A percentile compares a stretch with the other conserved stretches of the same genome.
Evolutionary conservation across 441 rosid species (phyloP).

Genomic region (Manihot esculenta): DNA sequence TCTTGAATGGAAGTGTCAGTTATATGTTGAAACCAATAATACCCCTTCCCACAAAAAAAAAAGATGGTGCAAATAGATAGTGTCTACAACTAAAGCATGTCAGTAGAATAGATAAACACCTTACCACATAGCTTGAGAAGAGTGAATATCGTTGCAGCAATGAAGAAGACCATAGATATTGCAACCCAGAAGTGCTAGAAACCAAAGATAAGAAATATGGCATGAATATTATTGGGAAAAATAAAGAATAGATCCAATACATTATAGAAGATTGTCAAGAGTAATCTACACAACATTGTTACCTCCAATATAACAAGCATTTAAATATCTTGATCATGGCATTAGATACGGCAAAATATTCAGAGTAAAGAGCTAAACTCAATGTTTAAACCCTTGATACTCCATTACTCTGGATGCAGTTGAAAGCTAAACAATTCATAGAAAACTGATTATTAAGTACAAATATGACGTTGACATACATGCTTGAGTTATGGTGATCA

Average conservation of each 20-base stretch:
- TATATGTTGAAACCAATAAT: background rate
- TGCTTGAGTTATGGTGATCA: too few relatives aligned
- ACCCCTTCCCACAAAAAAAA: background rate
- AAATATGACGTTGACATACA: too few relatives aligned
- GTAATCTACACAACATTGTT: too few relatives aligned
- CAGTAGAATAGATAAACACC: constrained; percentile 15
- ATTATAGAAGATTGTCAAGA: too few relatives aligned
- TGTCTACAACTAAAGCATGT: background rate
- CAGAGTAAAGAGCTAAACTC: background rate
- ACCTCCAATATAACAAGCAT: too few relatives aligned
- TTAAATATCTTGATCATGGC: too few relatives aligned
- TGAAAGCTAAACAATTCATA: background rate
- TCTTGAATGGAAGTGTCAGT: background rate
- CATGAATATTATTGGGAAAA: constrained; percentile 15
- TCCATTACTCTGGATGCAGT: too few relatives aligned
- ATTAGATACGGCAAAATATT: too few relatives aligned
- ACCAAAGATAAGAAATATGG: constrained; percentile 20
- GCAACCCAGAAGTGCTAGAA: constrained; percentile 97
- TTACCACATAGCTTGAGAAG: constrained; percentile 88
- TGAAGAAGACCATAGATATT: constrained; percentile 92
- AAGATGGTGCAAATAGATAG: background rate
- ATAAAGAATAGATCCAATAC: constrained; percentile 4
- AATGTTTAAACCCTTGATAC: too few relatives aligned
- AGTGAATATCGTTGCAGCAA: constrained; percentile 89
- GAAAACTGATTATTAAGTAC: too few relatives aligned